Evolutionary conservation across 225 moss, liverwort and hornwort species (phyloP), one percentile per base, ranked within the genome.

Genomic region (Pseudisothecium myosuroides): DNA sequence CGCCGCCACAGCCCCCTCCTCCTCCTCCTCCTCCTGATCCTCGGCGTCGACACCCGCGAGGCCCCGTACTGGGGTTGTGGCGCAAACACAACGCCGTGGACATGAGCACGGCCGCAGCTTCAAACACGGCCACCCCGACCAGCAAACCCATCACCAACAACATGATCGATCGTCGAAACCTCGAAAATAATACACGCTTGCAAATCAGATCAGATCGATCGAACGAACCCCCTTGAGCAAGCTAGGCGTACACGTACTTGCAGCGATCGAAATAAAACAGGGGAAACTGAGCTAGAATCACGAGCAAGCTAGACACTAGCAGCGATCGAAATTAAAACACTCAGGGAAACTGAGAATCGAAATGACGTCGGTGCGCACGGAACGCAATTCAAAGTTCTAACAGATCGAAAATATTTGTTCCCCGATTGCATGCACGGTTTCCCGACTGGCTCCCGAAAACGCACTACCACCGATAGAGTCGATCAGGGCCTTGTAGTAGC

Each of bases 1-100:
- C 76, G 11, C 19, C 17, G 9, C 26, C 26, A 0, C 39, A 26
- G 0, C 15, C 24, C 5, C 11, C 58, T 5, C 59, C 78, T 0
- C 22, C 8, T 8, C 24, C 26, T 22, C 52, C 81, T n/a, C 63
- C 22, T 17, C 26, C n/a, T 8, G 22, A 19, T 23, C 60, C 14
- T 61, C 41, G 8, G 31, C 41, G 17, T 60, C 29, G 18, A 61
- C 41, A 18, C 7, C 6, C 41, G 18, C 31, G 43, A 81, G 81
- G 31, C 8, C 10, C 28, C 4, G 4, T 32, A 50, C 50, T 37
- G 2, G 54, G 54, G 5, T 36, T 55, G 36, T 24, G 55, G 55
- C 37, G 10, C 37, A 0, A 4, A 4, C 81, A 65, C 83, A 83
- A 37, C 17, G 65, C 83, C 50, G 65, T 83, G 29, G 64, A 83